Percentiles rank a stretch among this genome's conserved stretches.
Evolutionary conservation across 2,329 filamentous ascomycete genomes (phyloP).

Genomic region (Phaeosphaeriaceae sp.): DNA sequence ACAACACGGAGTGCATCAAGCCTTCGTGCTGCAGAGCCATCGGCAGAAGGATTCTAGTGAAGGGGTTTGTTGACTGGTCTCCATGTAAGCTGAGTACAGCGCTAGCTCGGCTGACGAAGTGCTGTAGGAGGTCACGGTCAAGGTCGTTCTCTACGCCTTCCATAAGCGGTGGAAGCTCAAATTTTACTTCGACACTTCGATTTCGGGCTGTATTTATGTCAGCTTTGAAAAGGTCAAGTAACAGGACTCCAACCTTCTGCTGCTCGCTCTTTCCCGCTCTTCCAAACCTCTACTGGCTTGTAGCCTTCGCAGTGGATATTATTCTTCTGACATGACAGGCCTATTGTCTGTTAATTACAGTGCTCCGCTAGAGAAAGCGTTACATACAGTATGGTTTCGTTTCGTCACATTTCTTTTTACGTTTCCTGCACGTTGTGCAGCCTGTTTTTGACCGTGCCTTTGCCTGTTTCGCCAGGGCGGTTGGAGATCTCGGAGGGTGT

Average conservation of each 20-base stretch:
- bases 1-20: conserved; percentile 89
- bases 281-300: conserved; percentile 85
- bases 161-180: conserved; percentile 67
- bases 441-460: conserved; percentile 72
- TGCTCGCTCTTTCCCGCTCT: conserved; percentile 77
- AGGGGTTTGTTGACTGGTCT: conserved; percentile 76
- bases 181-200: conserved; percentile 46
- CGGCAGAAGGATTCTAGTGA: conserved; percentile 81
- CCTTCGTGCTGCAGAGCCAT: conserved; percentile 81
- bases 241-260: conserved; percentile 61
- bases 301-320: conserved; percentile 91
- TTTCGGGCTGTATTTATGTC: conserved; percentile 38
- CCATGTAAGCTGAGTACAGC: conserved; percentile 81
- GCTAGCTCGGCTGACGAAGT: conserved; percentile 82
- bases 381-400: conserved; percentile 53
- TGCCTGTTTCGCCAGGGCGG: conserved; percentile 70
- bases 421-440: conserved; percentile 64
- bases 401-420: conserved; percentile 67
- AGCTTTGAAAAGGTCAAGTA: conserved; percentile 14
- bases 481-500: conserved; percentile 69
- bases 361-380: not conserved
- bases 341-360: conserved; percentile 52
- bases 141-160: conserved; percentile 80
- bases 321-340: conserved; percentile 91
- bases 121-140: conserved; percentile 80